Percentiles rank a stretch among this genome's conserved stretches.
These are phyloP conservation scores for Acacia pycnantha DNA, from an alignment of 331 rosid genomes.

Conservation along the genomic window DNA sequence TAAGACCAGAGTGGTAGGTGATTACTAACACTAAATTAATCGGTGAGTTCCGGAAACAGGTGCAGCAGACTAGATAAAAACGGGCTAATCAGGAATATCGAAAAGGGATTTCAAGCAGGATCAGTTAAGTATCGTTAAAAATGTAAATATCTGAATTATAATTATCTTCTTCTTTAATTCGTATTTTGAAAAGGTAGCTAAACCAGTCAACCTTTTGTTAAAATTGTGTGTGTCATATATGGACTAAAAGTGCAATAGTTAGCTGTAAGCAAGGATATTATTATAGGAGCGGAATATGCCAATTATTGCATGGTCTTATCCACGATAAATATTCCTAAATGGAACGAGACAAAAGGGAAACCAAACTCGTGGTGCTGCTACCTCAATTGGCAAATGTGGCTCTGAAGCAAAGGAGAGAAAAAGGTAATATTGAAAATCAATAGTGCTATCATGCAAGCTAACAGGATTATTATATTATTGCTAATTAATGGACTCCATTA, in stretches of 20 bases:
- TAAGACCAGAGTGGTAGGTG: too few species aligned
- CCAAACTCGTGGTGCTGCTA: not conserved
- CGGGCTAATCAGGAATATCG: not conserved
- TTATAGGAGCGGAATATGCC: not conserved
- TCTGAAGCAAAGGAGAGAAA: conserved; percentile 22
- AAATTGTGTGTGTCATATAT: not conserved
- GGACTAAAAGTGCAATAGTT: not conserved
- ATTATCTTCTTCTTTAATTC: not conserved
- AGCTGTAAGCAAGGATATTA: not conserved
- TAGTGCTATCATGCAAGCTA: not conserved
- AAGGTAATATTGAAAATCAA: not conserved
- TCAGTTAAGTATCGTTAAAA: not conserved
- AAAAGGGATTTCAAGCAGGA: not conserved
- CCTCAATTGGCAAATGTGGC: conserved; percentile 1
- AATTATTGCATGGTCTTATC: conserved; percentile 2
- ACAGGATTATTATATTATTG: not conserved
- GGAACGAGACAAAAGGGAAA: conserved; percentile 10
- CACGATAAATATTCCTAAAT: not conserved
- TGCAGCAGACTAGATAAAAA: not conserved
- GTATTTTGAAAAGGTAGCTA: not conserved
- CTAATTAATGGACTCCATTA: not conserved
- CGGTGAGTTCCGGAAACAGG: not conserved
- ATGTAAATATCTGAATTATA: not conserved
- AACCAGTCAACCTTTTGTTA: not conserved
- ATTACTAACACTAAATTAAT: not conserved